Evolutionary conservation across 2,329 filamentous ascomycete genomes (phyloP).

Genomic region (Colletotrichum limetticola): DNA sequence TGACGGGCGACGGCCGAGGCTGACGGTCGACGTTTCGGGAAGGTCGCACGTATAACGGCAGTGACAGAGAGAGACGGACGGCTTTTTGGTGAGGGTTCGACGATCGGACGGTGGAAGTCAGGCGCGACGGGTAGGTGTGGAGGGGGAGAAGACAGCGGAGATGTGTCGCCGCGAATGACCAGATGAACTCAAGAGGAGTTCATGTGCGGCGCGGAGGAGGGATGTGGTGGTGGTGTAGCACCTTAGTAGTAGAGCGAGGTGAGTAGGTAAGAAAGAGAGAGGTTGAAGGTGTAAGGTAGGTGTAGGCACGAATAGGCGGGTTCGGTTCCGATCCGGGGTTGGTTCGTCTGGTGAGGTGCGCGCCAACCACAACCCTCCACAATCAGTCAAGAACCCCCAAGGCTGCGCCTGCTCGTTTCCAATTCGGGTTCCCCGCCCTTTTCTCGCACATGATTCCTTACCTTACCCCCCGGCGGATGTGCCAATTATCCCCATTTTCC

Average conservation of each 20-base stretch:
- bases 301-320: not conserved
- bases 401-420: slow-evolving; percentile 17
- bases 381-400: not conserved
- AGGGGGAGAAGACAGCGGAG: not conserved
- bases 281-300: not conserved
- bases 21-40: slow-evolving; percentile 15
- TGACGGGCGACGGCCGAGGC: not conserved
- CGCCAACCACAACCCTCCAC: slow-evolving; percentile 23
- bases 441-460: not conserved
- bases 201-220: not conserved
- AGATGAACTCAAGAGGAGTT: slow-evolving; percentile 24
- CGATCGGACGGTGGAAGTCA: slow-evolving; percentile 13
- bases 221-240: slow-evolving; percentile 13
- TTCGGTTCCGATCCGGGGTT: not conserved
- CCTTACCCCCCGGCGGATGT: not conserved
- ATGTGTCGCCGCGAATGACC: slow-evolving; percentile 3
- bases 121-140: slow-evolving; percentile 1
- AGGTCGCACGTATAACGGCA: not conserved
- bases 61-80: not conserved
- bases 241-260: slow-evolving; percentile 19
- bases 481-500: not conserved
- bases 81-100: slow-evolving; percentile 2
- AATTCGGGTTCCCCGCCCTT: slow-evolving; percentile 29
- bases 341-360: not conserved
- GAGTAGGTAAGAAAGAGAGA: not conserved